phyloP scores from a whole-genome alignment of 2,329 filamentous ascomycete species.

The Colletotrichum higginsianum region DNA sequence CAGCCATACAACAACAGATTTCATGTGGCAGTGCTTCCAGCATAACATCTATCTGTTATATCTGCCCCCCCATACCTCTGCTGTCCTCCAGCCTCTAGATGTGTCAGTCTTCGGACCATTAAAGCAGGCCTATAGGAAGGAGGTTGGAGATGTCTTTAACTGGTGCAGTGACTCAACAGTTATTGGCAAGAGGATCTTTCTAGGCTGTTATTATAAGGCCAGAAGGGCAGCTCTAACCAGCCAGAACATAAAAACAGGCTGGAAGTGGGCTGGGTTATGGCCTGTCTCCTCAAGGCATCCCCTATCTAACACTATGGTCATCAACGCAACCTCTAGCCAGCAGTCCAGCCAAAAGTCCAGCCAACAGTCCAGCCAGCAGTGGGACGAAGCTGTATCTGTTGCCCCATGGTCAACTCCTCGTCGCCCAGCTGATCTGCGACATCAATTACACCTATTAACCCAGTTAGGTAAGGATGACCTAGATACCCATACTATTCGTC shows the following conservation, averaged over 20 bases:
- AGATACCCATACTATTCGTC: too few relatives aligned
- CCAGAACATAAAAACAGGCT: conserved; percentile 5
- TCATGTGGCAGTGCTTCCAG: not conserved
- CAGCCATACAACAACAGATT: too few relatives aligned
- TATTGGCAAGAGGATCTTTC: conserved; percentile 17
- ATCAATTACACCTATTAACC: too few relatives aligned
- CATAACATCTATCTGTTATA: conserved; percentile 41
- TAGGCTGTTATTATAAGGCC: conserved; percentile 5
- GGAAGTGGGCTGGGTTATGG: conserved; percentile 3
- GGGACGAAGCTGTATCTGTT: too few relatives aligned
- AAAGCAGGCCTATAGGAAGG: conserved; percentile 10
- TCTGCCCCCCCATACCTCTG: conserved; percentile 46
- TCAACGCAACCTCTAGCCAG: too few relatives aligned
- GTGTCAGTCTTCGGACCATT: conserved; percentile 22
- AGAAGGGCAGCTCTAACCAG: not conserved
- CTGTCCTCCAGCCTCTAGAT: conserved; percentile 45
- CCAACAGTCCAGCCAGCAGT: too few relatives aligned
- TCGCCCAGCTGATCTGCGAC: too few relatives aligned
- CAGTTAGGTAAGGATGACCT: too few relatives aligned
- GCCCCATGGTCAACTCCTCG: too few relatives aligned
- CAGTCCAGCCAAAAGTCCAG: too few relatives aligned
- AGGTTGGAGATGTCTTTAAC: not conserved
- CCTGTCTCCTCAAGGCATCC: too few relatives aligned
- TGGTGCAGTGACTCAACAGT: not conserved
- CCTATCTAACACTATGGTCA: too few relatives aligned